phyloP scores from a whole-genome alignment of 1,139 yeast genomes.

The Lodderomyces beijingensis region DNA sequence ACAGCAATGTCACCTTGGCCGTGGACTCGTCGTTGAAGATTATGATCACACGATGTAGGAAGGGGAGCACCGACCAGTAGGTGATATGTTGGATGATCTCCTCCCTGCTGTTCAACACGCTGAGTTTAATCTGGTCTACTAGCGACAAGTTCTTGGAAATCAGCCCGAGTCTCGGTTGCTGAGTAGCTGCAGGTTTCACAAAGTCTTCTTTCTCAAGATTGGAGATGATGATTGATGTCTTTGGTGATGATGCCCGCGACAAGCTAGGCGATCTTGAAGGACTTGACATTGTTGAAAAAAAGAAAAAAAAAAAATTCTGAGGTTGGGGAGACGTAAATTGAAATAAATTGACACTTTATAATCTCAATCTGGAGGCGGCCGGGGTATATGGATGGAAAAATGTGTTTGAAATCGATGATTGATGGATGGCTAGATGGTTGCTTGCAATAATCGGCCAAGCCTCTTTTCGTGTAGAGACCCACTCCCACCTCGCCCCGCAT shows the following conservation, averaged over 20 bases:
- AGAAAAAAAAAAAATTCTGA: constrained; percentile 1
- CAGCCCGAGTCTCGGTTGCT: constrained; percentile 8
- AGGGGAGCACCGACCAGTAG: constrained; percentile 45
- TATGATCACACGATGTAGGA: constrained; percentile 37
- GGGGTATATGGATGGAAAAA: too few relatives aligned
- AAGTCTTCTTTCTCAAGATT: constrained; percentile 33
- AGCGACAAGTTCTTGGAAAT: constrained; percentile 19
- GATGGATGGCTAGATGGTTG: too few relatives aligned
- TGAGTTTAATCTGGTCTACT: constrained; percentile 34
- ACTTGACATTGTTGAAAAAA: not conserved
- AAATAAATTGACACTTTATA: too few relatives aligned
- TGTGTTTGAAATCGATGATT: too few relatives aligned
- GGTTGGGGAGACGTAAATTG: too few relatives aligned
- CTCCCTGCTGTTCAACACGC: constrained; percentile 27
- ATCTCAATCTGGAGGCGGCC: too few relatives aligned
- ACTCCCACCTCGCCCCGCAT: too few relatives aligned
- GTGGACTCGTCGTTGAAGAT: constrained; percentile 30
- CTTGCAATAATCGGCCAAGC: too few relatives aligned
- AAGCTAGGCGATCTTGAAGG: constrained; percentile 1
- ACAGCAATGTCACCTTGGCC: constrained; percentile 24
- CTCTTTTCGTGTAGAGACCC: too few relatives aligned
- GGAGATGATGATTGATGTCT: constrained; percentile 37
- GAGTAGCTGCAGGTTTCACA: constrained; percentile 10
- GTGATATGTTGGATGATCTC: constrained; percentile 27
- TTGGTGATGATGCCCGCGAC: constrained; percentile 10